phyloP scores from a whole-genome alignment of 2,329 filamentous ascomycete species.

The Reticulascus tulasneorum region DNA sequence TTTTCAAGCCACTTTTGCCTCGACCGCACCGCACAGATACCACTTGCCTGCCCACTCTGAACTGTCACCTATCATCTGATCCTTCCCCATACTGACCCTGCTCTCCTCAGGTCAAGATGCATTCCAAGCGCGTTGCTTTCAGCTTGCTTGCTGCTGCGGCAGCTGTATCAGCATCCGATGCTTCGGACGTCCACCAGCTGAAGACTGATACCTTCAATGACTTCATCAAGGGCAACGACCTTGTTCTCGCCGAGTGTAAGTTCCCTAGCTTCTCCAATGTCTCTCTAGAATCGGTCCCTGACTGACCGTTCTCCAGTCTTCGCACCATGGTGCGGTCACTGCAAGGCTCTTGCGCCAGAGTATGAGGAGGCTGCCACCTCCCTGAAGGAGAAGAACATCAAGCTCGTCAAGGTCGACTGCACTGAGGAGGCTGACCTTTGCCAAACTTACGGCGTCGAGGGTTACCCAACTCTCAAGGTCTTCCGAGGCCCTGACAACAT shows the following conservation, averaged over 20 bases:
- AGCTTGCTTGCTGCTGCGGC: slow-evolving; percentile 53
- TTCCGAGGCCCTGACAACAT: slow-evolving; percentile 87
- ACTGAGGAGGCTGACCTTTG: slow-evolving; percentile 92
- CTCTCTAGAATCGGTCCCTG: slow-evolving; percentile 6
- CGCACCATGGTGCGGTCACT: slow-evolving; percentile 96
- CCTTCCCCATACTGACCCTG: background rate
- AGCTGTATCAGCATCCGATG: slow-evolving; percentile 55
- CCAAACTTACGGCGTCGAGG: slow-evolving; percentile 85
- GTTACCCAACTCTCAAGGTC: slow-evolving; percentile 97
- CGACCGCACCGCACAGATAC: too few relatives aligned
- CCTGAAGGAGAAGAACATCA: slow-evolving; percentile 84
- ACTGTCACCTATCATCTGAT: background rate
- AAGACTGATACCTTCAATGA: slow-evolving; percentile 82
- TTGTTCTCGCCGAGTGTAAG: slow-evolving; percentile 93
- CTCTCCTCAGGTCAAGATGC: slow-evolving; percentile 35
- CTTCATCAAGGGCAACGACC: slow-evolving; percentile 79
- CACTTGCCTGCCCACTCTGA: background rate
- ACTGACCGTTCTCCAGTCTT: slow-evolving; percentile 62
- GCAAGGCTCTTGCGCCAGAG: slow-evolving; percentile 93
- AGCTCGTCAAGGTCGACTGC: slow-evolving; percentile 86
- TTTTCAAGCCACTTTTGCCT: background rate
- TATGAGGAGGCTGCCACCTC: slow-evolving; percentile 83
- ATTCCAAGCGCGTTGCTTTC: slow-evolving; percentile 46
- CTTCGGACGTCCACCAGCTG: slow-evolving; percentile 79
- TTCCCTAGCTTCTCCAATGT: background rate